These are phyloP conservation scores for Aspergillus versicolor DNA, from an alignment of 2,329 filamentous ascomycete species.

Conservation along the genomic window DNA sequence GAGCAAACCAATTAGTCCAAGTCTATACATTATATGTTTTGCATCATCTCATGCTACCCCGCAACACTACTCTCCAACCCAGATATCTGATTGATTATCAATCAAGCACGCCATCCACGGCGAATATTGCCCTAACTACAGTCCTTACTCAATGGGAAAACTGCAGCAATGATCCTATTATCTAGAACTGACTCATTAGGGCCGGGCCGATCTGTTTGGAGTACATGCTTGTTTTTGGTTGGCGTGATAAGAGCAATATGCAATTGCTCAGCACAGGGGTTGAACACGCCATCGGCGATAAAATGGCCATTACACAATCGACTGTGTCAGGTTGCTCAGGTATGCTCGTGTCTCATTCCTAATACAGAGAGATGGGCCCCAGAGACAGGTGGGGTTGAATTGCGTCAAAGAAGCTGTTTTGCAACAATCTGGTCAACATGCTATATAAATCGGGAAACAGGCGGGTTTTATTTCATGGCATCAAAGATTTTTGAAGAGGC, in stretches of 20 bases:
- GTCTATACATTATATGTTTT: background rate
- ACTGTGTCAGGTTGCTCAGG: background rate
- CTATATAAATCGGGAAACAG: background rate
- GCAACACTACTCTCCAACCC: conserved; percentile 1
- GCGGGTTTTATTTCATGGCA: too few relatives aligned
- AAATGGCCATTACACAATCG: background rate
- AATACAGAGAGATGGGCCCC: background rate
- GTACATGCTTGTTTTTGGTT: background rate
- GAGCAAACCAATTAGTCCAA: background rate
- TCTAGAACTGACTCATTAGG: background rate
- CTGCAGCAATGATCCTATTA: background rate
- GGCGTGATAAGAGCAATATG: background rate
- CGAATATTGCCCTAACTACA: background rate
- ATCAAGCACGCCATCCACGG: conserved; percentile 26
- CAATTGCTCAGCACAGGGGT: conserved; percentile 1
- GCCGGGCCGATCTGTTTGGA: background rate
- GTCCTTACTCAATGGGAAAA: background rate
- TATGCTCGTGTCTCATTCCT: too few relatives aligned
- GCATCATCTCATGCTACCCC: conserved; percentile 8
- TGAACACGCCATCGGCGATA: conserved; percentile 24
- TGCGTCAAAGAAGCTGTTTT: conserved; percentile 8
- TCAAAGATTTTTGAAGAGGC: background rate
- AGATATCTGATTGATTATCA: conserved; percentile 4
- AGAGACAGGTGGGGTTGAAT: background rate
- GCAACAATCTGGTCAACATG: conserved; percentile 18